Conservation (phyloP, 345 rosid genomes). For the Passiflora organensis region DNA sequence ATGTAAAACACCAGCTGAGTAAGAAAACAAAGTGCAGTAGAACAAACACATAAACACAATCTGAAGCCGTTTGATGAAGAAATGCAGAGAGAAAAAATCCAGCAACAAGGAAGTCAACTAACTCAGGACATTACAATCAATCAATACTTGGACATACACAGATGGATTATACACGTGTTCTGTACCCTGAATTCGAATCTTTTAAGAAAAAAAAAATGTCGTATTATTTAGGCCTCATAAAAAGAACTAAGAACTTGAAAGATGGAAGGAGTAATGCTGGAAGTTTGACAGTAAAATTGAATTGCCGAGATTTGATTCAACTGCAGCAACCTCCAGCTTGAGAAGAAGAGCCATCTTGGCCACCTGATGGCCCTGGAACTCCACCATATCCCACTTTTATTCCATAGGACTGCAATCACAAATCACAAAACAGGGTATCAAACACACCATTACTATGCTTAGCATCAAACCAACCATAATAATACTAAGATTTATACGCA, state of each 20-base stretch:
- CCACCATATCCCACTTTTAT: constrained; percentile 97
- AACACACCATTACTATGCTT: not conserved
- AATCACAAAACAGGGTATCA: not conserved
- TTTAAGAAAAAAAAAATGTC: not conserved
- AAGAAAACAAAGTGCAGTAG: too few species aligned
- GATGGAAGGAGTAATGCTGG: not conserved
- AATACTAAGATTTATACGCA: too few species aligned
- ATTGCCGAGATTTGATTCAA: constrained; percentile 21
- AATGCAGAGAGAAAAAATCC: too few species aligned
- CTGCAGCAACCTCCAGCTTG: constrained; percentile 90
- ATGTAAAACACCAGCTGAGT: too few species aligned
- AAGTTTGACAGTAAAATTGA: not conserved
- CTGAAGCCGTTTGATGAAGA: too few species aligned
- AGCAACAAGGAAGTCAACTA: not conserved
- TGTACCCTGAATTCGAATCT: not conserved
- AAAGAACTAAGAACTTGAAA: not conserved
- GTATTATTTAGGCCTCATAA: constrained; percentile 6
- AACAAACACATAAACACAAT: too few species aligned
- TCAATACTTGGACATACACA: not conserved
- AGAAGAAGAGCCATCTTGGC: constrained; percentile 73
- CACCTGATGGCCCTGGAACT: constrained; percentile 90
- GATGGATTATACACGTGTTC: constrained; percentile 4
- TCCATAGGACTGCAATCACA: constrained; percentile 72
- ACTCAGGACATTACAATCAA: constrained; percentile 16
- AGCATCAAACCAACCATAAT: too few species aligned